Percentiles rank a stretch among this genome's conserved stretches.
Conservation (phyloP, 768 basidiomycete genomes). For the Neoboletus subvelutipes region DNA sequence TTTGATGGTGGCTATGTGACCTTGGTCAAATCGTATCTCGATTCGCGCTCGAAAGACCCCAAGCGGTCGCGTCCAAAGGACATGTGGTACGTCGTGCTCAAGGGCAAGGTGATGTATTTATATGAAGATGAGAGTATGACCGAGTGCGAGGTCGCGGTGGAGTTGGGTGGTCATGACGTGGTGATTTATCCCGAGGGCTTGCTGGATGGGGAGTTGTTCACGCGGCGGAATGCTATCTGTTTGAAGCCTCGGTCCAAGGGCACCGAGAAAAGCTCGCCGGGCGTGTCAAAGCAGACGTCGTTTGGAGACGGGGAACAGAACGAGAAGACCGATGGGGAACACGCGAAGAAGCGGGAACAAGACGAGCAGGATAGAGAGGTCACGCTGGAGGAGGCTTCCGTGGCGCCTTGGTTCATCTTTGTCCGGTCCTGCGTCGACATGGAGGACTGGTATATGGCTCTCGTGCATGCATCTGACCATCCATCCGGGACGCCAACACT, state of each 20-base stretch:
- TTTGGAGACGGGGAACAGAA: slow-evolving; percentile 27
- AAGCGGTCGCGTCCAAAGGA: slow-evolving; percentile 85
- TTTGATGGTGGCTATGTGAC: slow-evolving; percentile 72
- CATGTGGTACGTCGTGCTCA: slow-evolving; percentile 89
- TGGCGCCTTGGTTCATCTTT: slow-evolving; percentile 91
- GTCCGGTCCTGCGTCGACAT: slow-evolving; percentile 84
- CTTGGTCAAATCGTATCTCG: slow-evolving; percentile 77
- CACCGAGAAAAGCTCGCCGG: slow-evolving; percentile 42
- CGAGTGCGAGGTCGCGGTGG: slow-evolving; percentile 90
- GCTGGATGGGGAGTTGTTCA: slow-evolving; percentile 86
- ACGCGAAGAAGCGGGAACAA: slow-evolving; percentile 33
- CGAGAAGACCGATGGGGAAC: slow-evolving; percentile 27
- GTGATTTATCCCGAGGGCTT: slow-evolving; percentile 71
- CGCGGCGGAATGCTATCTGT: slow-evolving; percentile 87
- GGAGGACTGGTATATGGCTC: slow-evolving; percentile 94
- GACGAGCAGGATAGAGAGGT: slow-evolving; percentile 36
- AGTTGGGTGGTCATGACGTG: slow-evolving; percentile 77
- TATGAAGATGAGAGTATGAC: slow-evolving; percentile 92
- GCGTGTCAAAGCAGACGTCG: slow-evolving; percentile 54
- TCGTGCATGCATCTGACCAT: slow-evolving; percentile 71
- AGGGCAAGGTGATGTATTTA: slow-evolving; percentile 86
- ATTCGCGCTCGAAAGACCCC: slow-evolving; percentile 81
- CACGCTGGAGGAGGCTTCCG: slow-evolving; percentile 50
- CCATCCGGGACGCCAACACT: slow-evolving; percentile 63
- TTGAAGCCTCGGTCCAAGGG: slow-evolving; percentile 50